A percentile compares a stretch with the other conserved stretches of the same genome.
Conservation (phyloP, 2,329 filamentous ascomycete species). For the Neonectria faginata region DNA sequence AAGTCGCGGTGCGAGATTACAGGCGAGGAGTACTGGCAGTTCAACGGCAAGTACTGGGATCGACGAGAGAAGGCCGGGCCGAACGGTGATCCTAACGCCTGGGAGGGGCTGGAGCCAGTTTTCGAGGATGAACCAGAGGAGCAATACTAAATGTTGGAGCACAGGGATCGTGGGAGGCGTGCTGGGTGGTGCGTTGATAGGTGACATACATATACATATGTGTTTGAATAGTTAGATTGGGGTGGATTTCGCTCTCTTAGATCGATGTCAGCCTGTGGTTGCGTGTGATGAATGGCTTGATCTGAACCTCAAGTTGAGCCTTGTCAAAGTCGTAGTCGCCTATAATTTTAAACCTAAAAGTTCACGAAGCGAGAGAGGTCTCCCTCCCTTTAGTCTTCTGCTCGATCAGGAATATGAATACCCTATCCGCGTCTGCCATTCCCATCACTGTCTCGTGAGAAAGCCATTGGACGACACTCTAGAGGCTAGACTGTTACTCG, state of each 20-base stretch:
- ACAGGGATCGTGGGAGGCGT: neutral
- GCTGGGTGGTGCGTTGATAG: neutral
- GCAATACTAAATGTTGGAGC: slow-evolving; percentile 12
- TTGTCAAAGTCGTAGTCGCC: slow-evolving; percentile 6
- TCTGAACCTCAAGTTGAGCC: slow-evolving; percentile 17
- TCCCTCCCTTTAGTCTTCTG: no score
- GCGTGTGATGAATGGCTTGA: neutral
- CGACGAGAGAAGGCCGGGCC: slow-evolving; percentile 73
- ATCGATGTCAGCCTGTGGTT: slow-evolving; percentile 15
- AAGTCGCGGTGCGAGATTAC: slow-evolving; percentile 80
- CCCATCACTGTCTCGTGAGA: no score
- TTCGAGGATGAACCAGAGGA: slow-evolving; percentile 59
- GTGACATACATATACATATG: slow-evolving; percentile 4
- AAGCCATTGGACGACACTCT: no score
- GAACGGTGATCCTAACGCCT: slow-evolving; percentile 66
- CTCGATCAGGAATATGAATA: no score
- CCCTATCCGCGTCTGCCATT: no score
- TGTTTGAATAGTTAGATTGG: slow-evolving; percentile 21
- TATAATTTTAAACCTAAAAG: slow-evolving; percentile 14
- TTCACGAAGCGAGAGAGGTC: no score
- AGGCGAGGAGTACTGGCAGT: slow-evolving; percentile 90
- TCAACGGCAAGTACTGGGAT: slow-evolving; percentile 90
- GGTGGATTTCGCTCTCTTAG: slow-evolving; percentile 22
- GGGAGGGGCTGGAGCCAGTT: slow-evolving; percentile 83
- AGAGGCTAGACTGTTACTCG: no score